These are phyloP conservation scores for Coprinopsis cinerea DNA, from an alignment of 768 basidiomycete species.

Conservation along the genomic window DNA sequence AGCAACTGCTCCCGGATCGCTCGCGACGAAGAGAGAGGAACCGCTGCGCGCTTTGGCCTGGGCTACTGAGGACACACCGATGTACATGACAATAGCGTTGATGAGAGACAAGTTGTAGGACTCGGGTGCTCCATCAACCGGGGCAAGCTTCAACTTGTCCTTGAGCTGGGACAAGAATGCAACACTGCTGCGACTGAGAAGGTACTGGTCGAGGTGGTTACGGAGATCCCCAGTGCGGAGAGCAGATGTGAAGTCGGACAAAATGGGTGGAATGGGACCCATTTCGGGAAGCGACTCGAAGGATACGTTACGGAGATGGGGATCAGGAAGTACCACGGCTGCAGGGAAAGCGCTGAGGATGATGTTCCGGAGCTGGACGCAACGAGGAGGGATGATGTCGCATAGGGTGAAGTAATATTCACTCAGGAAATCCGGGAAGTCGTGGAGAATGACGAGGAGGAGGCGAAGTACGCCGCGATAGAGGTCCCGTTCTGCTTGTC, in stretches of 20 bases:
- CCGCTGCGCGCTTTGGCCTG: constrained; percentile 85
- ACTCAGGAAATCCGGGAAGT: constrained; percentile 97
- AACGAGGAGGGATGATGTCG: constrained; percentile 86
- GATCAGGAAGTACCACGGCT: constrained; percentile 75
- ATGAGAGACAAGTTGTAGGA: constrained; percentile 84
- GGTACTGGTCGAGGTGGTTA: constrained; percentile 75
- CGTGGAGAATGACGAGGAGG: constrained; percentile 92
- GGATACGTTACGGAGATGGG: constrained; percentile 68
- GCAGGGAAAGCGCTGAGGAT: constrained; percentile 94
- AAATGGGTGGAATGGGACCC: constrained; percentile 85
- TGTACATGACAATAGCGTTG: constrained; percentile 93
- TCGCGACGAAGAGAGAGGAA: constrained; percentile 71
- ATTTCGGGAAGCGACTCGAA: constrained; percentile 81
- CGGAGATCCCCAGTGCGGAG: constrained; percentile 80
- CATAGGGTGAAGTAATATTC: constrained; percentile 96
- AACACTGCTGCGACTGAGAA: constrained; percentile 67
- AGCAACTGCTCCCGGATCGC: constrained; percentile 79
- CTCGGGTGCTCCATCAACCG: constrained; percentile 43
- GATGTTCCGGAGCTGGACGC: constrained; percentile 95
- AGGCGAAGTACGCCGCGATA: constrained; percentile 89
- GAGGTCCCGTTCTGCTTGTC: constrained; percentile 75
- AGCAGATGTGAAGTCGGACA: constrained; percentile 85
- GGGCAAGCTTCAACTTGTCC: constrained; percentile 59
- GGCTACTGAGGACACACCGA: constrained; percentile 88
- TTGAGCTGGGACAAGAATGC: constrained; percentile 74